Evolutionary conservation across 371 early-diverging fungal genomes (phyloP).

Genomic region (Polyrhizophydium stewartii): DNA sequence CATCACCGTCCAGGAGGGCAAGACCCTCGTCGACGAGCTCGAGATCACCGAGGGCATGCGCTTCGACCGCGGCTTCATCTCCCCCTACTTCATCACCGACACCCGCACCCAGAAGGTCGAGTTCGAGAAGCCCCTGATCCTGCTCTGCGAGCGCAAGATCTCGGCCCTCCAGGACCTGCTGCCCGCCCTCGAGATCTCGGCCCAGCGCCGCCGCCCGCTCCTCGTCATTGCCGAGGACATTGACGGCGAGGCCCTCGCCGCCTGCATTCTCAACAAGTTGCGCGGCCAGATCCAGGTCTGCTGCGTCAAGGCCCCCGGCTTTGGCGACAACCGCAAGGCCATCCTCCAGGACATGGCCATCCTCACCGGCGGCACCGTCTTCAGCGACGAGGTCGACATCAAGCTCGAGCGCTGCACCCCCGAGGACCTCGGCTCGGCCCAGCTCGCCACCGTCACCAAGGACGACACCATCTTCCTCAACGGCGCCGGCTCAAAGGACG

Average conservation of each 20-base stretch:
- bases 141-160: conserved; percentile 96
- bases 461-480: conserved; percentile 97
- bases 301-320: conserved; percentile 98
- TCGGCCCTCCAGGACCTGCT: conserved; percentile 90
- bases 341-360: conserved; percentile 95
- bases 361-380: conserved; percentile 90
- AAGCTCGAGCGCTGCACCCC: conserved; percentile 91
- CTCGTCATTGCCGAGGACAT: conserved; percentile 96
- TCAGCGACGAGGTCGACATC: conserved; percentile 90
- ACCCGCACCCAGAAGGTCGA: conserved; percentile 96
- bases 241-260: conserved; percentile 97
- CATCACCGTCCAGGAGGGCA: conserved; percentile 98
- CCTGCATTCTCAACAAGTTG: conserved; percentile 97
- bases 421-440: conserved; percentile 86
- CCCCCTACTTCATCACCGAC: conserved; percentile 98
- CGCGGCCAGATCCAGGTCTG: conserved; percentile 95
- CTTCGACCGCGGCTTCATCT: conserved; percentile 98
- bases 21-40: conserved; percentile 94
- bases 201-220: conserved; percentile 92
- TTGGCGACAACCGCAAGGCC: conserved; percentile 98
- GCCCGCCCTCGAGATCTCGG: conserved; percentile 91
- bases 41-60: conserved; percentile 98
- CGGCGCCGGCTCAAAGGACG: conserved; percentile 85
- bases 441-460: conserved; percentile 89
- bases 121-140: conserved; percentile 95